phyloP scores from a whole-genome alignment of 2,329 filamentous ascomycete genomes.

The Colletotrichum caudatum region DNA sequence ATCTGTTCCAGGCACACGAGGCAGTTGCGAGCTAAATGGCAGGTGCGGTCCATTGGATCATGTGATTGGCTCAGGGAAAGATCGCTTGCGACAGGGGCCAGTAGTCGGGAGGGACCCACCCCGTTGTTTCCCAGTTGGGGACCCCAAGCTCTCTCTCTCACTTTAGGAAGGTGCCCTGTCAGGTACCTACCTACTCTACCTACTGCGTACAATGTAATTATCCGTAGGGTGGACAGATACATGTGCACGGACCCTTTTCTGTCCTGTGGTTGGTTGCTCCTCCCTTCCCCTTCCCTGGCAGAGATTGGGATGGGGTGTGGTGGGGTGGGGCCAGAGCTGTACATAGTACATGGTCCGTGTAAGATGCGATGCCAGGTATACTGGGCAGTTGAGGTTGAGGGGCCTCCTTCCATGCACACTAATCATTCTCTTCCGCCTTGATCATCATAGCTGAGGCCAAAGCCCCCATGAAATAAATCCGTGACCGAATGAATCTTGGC shows the following conservation, averaged over 20 bases:
- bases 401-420: not conserved
- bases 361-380: not conserved
- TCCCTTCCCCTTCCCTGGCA: not conserved
- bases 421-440: slow-evolving; percentile 14
- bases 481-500: not conserved
- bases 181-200: too few relatives aligned
- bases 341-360: slow-evolving; percentile 5
- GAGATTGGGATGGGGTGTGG: not conserved
- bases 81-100: slow-evolving; percentile 24
- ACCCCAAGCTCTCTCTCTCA: slow-evolving; percentile 8
- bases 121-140: slow-evolving; percentile 39
- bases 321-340: not conserved
- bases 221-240: not conserved
- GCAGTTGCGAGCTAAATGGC: slow-evolving; percentile 37
- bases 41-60: slow-evolving; percentile 21
- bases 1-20: slow-evolving; percentile 34
- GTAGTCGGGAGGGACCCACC: slow-evolving; percentile 31
- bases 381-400: not conserved
- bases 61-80: slow-evolving; percentile 26
- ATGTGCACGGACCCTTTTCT: slow-evolving; percentile 17
- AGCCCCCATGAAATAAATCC: not conserved
- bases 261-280: not conserved
- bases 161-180: not conserved
- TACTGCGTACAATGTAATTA: too few relatives aligned
- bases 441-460: slow-evolving; percentile 21